phyloP scores from a whole-genome alignment of 805 yeast genomes.

The Maudiozyma bulderi region DNA sequence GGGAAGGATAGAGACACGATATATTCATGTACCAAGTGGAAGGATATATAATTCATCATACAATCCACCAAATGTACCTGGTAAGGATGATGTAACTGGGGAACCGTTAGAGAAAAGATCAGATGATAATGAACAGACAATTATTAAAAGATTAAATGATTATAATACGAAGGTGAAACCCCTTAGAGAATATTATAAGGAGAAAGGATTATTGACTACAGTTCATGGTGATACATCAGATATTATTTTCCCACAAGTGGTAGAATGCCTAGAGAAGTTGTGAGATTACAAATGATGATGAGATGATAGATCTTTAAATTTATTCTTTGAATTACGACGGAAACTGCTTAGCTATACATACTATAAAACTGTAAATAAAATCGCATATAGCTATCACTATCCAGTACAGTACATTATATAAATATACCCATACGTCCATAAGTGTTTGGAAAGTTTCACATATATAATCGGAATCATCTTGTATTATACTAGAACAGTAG shows the following conservation, averaged over 20 bases:
- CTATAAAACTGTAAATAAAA: too few relatives aligned
- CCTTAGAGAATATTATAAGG: conserved; percentile 50
- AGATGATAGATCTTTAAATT: background rate
- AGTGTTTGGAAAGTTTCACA: too few relatives aligned
- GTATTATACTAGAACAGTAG: too few relatives aligned
- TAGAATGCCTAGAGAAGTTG: conserved; percentile 1
- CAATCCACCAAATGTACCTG: conserved; percentile 80
- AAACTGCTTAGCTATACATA: too few relatives aligned
- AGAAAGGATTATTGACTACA: conserved; percentile 39
- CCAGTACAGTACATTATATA: too few relatives aligned
- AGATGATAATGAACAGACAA: conserved; percentile 73
- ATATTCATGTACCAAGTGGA: conserved; percentile 79
- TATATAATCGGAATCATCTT: too few relatives aligned
- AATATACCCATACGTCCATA: too few relatives aligned
- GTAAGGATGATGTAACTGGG: conserved; percentile 81
- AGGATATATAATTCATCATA: conserved; percentile 77
- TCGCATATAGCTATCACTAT: too few relatives aligned
- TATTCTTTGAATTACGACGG: too few relatives aligned
- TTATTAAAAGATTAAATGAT: conserved; percentile 53
- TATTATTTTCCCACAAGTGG: conserved; percentile 65
- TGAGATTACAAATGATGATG: background rate
- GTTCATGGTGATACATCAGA: conserved; percentile 78
- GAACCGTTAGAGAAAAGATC: conserved; percentile 71
- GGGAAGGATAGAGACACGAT: conserved; percentile 73
- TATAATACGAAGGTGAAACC: conserved; percentile 56